Base-by-base conservation (phyloP, 2,329 filamentous ascomycete species). In the Graphiopsis chlorocephala region DNA sequence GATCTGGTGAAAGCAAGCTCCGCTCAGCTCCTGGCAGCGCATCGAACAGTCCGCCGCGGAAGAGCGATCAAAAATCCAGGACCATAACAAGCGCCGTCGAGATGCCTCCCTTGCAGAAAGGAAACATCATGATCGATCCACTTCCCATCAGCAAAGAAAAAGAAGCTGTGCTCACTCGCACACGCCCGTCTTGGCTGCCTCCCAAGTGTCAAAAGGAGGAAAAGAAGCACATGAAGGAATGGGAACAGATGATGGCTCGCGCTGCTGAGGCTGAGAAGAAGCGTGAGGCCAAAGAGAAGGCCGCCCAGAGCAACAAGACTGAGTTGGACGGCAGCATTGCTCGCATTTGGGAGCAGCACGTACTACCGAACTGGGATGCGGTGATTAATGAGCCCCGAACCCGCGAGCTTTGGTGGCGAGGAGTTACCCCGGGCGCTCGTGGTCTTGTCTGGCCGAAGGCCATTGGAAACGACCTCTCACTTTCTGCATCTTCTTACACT, bases 201-300 rank as follows among this genome's bases (percentile, higher is more conserved):
- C 91, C 91, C 1, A 95, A 95, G 78, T 88, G 95, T 69, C 93
- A 92, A 1, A 90, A 90, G 62, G 95, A 99, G 77, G 95, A 99
- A 79, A 91, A 87, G 75, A 89, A 89, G 70, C 95, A 99, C 77
- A 76, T 99, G 69, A 93, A 86, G 72, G 88, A 95, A 75, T 95
- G 93, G 74, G 89, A 93, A 78, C 88, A 85, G 76, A 93, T 95
- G 90, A 91, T 94, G 89, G 72, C 85, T 80, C 68, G 83, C 52
- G 83, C 86, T 29, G 80, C 84, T 47, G 86, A 88, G 78, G 80
- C 83, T 64, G 84, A 86, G 66, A 84, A 82, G 71, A 80, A 81
- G 64, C 80, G 79, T 66, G 78, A 78, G 10, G 76, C 81, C 10
- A 80, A 80, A 69, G 79, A 80, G 65, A 82, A 83, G 68, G 82